phyloP scores from a whole-genome alignment of 306 rosid genomes.

The Vigna trinervia region DNA sequence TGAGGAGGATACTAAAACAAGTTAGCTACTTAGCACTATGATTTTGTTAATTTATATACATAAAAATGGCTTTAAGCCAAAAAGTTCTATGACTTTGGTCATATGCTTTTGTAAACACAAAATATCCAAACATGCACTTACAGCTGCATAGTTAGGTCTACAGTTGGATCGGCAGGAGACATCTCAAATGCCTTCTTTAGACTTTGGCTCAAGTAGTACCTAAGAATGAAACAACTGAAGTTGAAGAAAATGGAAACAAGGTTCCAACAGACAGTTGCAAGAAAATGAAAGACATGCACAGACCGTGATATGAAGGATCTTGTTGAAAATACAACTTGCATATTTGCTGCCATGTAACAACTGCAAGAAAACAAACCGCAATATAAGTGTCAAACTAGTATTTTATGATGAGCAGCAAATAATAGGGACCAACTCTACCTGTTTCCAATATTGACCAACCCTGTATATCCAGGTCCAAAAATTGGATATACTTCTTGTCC shows the following conservation, averaged over 20 bases:
- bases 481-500: conserved; percentile 88
- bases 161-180: conserved; percentile 95
- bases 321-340: conserved; percentile 91
- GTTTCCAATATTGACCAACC: conserved; percentile 94
- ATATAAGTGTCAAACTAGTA: conserved; percentile 19
- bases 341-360: conserved; percentile 95
- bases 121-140: conserved; percentile 42
- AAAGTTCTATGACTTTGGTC: background rate
- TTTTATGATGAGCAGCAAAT: conserved; percentile 26
- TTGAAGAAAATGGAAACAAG: conserved; percentile 30
- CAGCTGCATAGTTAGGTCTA: conserved; percentile 90
- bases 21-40: conserved; percentile 28
- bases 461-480: conserved; percentile 95
- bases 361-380: conserved; percentile 64
- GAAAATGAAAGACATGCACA: conserved; percentile 37
- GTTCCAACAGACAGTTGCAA: background rate
- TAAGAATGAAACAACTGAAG: conserved; percentile 43
- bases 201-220: conserved; percentile 66
- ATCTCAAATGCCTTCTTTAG: conserved; percentile 67
- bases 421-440: conserved; percentile 57
- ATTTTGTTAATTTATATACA: background rate
- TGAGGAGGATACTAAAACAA: background rate
- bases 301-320: conserved; percentile 70
- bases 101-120: conserved; percentile 6
- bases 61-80: background rate